Percentiles rank a stretch among this genome's conserved stretches.
phyloP scores from a whole-genome alignment of 129 eudicot genomes.

The Calendula officinalis region DNA sequence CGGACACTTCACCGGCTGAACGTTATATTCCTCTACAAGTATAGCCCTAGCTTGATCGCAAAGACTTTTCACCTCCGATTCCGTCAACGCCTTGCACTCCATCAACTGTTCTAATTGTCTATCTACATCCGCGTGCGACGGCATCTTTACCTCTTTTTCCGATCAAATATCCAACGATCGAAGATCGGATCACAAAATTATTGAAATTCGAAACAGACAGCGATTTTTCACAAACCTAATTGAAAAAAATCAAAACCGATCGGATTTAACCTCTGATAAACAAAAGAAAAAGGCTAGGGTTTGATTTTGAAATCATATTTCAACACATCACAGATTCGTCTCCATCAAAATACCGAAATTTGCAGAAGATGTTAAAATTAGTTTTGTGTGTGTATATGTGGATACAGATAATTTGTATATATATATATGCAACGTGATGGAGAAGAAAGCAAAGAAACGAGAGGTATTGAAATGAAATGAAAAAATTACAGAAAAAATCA shows the following conservation, averaged over 20 bases:
- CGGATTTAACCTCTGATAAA: constrained; percentile 15
- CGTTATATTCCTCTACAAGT: constrained; percentile 81
- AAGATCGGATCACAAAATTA: constrained; percentile 29
- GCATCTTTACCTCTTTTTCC: constrained; percentile 31
- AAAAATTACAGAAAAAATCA: constrained; percentile 12
- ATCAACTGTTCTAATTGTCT: constrained; percentile 65
- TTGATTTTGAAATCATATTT: constrained; percentile 38
- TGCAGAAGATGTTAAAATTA: constrained; percentile 7
- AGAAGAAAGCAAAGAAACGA: constrained; percentile 45
- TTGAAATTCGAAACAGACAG: constrained; percentile 9
- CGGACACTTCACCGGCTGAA: constrained; percentile 53
- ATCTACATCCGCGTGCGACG: constrained; percentile 62
- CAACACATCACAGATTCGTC: constrained; percentile 20
- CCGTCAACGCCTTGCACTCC: constrained; percentile 77
- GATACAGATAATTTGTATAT: constrained; percentile 5
- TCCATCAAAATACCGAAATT: constrained; percentile 26
- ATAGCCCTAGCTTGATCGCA: constrained; percentile 29
- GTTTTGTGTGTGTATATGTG: constrained; percentile 5
- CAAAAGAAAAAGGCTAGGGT: constrained; percentile 16
- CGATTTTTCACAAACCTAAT: not conserved
- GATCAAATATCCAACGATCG: constrained; percentile 4
- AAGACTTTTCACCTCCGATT: constrained; percentile 62
- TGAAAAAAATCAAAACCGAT: not conserved
- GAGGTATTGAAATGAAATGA: constrained; percentile 13
- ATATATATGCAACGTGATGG: constrained; percentile 20